These are phyloP conservation scores for Neobulgaria alba DNA, from an alignment of 2,329 filamentous ascomycete species.

Conservation along the genomic window DNA sequence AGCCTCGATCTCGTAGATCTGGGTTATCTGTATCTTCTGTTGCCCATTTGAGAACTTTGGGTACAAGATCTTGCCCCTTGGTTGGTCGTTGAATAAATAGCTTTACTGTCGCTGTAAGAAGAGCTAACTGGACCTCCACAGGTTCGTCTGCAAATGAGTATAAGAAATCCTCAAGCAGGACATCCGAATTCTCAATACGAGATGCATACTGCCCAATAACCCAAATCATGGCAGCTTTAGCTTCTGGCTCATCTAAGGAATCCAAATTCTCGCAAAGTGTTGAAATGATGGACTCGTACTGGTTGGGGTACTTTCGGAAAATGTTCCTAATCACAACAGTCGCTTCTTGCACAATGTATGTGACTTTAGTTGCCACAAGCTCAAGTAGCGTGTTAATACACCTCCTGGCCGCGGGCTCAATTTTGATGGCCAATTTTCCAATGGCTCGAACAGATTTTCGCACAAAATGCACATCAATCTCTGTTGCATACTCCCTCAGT, in stretches of 20 bases:
- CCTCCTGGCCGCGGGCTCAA: constrained; percentile 80
- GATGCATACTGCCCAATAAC: constrained; percentile 98
- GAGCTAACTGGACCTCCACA: constrained; percentile 87
- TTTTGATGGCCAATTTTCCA: constrained; percentile 97
- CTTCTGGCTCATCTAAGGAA: constrained; percentile 92
- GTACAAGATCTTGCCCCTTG: constrained; percentile 86
- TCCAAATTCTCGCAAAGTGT: constrained; percentile 94
- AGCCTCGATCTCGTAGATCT: constrained; percentile 87
- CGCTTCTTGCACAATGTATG: constrained; percentile 97
- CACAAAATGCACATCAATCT: constrained; percentile 98
- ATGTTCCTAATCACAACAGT: constrained; percentile 99
- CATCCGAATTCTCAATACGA: constrained; percentile 93
- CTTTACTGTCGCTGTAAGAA: constrained; percentile 94
- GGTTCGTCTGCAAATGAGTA: constrained; percentile 91
- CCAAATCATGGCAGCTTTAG: constrained; percentile 98
- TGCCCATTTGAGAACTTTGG: constrained; percentile 94
- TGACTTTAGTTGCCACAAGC: constrained; percentile 93
- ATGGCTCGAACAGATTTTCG: constrained; percentile 96
- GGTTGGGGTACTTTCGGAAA: constrained; percentile 97
- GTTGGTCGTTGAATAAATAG: constrained; percentile 95
- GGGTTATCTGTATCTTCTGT: constrained; percentile 99
- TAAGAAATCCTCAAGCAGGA: constrained; percentile 86
- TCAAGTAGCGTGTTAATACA: constrained; percentile 93
- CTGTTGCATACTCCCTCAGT: constrained; percentile 90
- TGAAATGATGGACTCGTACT: constrained; percentile 96